Base-by-base conservation (phyloP, 257 asterid genomes). In the Sherardia arvensis region DNA sequence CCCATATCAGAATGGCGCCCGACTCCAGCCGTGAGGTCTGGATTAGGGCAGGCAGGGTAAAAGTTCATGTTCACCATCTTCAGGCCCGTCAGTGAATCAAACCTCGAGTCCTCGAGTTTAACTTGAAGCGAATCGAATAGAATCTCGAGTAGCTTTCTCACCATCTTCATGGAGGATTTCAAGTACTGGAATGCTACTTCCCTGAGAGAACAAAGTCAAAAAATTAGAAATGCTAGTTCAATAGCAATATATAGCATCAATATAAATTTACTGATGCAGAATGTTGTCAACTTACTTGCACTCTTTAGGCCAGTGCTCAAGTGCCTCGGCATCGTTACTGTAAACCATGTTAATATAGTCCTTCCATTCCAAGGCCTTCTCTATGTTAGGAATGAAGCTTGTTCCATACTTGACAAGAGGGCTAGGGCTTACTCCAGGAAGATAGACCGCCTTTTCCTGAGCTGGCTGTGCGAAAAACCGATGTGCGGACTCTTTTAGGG, bases 291-390 rank as follows among this genome's bases (percentile, higher is more conserved):
- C 71, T 63, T 74, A 78, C 78, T 68, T 71, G 83, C 78, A 74
- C 0, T 30, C 54, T 18, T 45, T 49, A 32, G 83, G 83, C 83
- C 83, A 74, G 51, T 71, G 75, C 23, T 67, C 32, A 22, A 61
- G 77, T 12, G 83, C 80, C 48, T 78, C 80, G 27, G 53, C 63
- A 56, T 78, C 80, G 59, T 65, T 78, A 28, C 80, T 74, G 32
- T 74, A 78, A 23, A 65, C 61, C 80, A 78, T 71, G 62, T 75
- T 78, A 14, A 74, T 36, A 68, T 71, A 74, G 62, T 78, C 80
- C 59, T 75, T 78, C 78, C 83, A 78, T 66, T 78, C 83, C 71
- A 78, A 45, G 56, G 78, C 78, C 58, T 67, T 78, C 54, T 78
- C 80, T 27, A 61, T 71, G 9, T 78, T 73, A 34, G 80, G 80